Base-by-base conservation (phyloP, 2,329 filamentous ascomycete species). In the Aureobasidium sp. region DNA sequence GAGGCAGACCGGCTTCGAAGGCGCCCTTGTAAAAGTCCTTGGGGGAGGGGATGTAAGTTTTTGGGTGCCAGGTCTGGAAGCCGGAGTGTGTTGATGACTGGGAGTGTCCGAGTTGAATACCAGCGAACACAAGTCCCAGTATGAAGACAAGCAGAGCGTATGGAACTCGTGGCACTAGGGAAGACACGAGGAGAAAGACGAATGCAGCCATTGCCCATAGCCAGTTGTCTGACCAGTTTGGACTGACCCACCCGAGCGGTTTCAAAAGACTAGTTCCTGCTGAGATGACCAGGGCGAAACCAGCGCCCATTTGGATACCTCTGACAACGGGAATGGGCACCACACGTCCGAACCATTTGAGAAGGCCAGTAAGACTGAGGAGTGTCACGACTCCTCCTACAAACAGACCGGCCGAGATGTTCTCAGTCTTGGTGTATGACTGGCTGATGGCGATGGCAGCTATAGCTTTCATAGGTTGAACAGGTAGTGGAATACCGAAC, bases 301-400 rank as follows among this genome's bases (percentile, higher is more conserved):
- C 93, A 5, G 93, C 93, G 41, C 93, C 93, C 52, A 97, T 85
- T 75, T 97, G 94, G 67, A 97, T 97, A 34, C 93, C 93, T 72
- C 96, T 96, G 59, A 97, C 87, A 0, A 97, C 88, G 0, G 92
- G 90, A 15, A 92, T 84, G 0, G 93, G 93, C 9, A 95, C 88
- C 15, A 86, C 79, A n/a, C 79, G 76, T 9, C 89, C 87, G 57
- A 90, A 86, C 81, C 86, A 88, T 62, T 81, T 81, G 36, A 97
- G 78, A n/a, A 94, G 76, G 0, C 93, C 90, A 0, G 91, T 95
- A 5, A 86, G 71, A 70, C 88, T 92, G 72, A 97, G 85, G 0
- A 95, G 7, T 9, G 93, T 80, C 9, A 97, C 87, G 26, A 87
- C 82, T 7, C 78, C 77, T 1, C 87, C 86, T 37, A 96, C 91